Percentiles rank a stretch among this genome's conserved stretches.
Conservation (phyloP, 2,329 filamentous ascomycete species). For the Curvularia spicifera region DNA sequence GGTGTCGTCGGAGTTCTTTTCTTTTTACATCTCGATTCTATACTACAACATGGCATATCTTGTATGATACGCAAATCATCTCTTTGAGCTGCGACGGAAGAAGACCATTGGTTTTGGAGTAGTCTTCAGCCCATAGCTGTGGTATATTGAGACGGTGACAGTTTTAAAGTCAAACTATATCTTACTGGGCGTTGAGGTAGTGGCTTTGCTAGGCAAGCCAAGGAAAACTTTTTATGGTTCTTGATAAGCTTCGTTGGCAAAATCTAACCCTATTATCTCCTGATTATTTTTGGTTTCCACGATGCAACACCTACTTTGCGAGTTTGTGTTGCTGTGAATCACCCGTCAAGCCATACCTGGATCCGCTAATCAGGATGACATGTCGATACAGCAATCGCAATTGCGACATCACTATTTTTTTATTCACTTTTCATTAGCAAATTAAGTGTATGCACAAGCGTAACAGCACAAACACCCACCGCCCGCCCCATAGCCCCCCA, state of each 20-base stretch:
- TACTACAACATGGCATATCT: constrained; percentile 1
- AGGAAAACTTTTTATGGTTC: background rate
- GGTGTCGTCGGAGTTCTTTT: background rate
- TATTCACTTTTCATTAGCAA: background rate
- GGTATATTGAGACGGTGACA: background rate
- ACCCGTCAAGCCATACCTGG: background rate
- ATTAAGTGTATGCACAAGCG: background rate
- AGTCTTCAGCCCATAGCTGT: background rate
- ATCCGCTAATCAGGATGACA: background rate
- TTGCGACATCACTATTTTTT: background rate
- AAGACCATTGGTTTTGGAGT: background rate
- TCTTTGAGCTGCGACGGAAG: constrained; percentile 1
- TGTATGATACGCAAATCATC: constrained; percentile 2
- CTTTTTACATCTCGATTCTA: constrained; percentile 1
- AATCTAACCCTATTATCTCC: background rate
- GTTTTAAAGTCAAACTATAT: background rate
- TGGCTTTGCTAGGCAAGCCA: background rate
- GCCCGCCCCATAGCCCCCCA: background rate
- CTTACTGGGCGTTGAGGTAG: background rate
- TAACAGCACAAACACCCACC: background rate
- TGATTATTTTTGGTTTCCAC: background rate
- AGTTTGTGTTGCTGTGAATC: background rate
- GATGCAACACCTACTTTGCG: background rate
- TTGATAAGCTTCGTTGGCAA: background rate
- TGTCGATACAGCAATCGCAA: background rate